Percentiles rank a stretch among this genome's conserved stretches.
phyloP scores from a whole-genome alignment of 805 yeast genomes.

The Nakazawaea pomicola region DNA sequence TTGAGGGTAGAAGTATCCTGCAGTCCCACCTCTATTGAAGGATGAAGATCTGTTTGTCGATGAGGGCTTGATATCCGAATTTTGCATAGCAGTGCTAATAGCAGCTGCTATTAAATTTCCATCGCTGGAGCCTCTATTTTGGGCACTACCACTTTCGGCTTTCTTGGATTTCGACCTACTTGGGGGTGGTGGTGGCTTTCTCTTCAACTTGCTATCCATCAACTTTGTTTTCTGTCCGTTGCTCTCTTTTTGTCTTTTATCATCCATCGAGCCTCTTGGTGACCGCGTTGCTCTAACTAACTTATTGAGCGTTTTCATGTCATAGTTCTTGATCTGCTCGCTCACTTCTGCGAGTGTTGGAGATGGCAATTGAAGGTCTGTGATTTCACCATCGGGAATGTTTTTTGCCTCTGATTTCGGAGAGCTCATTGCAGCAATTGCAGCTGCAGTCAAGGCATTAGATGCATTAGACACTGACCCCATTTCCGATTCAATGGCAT shows the following conservation, averaged over 20 bases:
- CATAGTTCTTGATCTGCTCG: conserved; percentile 10
- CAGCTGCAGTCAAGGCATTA: conserved; percentile 33
- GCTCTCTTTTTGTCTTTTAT: conserved; percentile 14
- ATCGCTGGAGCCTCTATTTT: neutral
- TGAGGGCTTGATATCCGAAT: conserved; percentile 7
- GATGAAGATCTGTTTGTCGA: conserved; percentile 9
- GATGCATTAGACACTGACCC: conserved; percentile 28
- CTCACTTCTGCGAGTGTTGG: conserved; percentile 7
- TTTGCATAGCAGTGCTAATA: conserved; percentile 24
- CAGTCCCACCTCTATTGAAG: conserved; percentile 9
- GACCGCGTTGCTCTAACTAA: conserved; percentile 7
- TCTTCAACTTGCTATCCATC: conserved; percentile 7
- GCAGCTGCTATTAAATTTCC: conserved; percentile 24
- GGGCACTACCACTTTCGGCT: neutral
- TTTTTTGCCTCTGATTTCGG: neutral
- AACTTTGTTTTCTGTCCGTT: conserved; percentile 1
- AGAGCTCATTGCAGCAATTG: conserved; percentile 20
- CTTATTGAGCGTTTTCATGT: conserved; percentile 9
- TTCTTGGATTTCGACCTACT: neutral
- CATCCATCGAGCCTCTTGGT: conserved; percentile 8
- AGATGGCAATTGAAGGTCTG: neutral
- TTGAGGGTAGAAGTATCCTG: conserved; percentile 1
- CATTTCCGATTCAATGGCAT: conserved; percentile 21
- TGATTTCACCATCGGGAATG: neutral
- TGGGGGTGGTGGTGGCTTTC: conserved; percentile 11